Base-by-base conservation (phyloP, 352 stramenopile species). In the Phytophthora idaei region DNA sequence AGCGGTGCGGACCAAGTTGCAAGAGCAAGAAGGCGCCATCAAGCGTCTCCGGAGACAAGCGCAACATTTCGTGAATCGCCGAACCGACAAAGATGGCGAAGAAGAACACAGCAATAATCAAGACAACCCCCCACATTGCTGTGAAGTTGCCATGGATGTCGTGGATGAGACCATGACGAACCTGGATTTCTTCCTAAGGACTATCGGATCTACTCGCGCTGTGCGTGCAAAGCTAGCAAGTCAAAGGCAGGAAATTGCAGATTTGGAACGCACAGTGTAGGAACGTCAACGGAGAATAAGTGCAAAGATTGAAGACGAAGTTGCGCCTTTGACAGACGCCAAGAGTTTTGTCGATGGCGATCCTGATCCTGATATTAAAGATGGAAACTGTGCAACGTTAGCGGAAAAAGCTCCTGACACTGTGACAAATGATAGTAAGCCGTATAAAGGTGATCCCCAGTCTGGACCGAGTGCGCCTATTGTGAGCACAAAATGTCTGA, bases 121-220 rank as follows among this genome's bases (percentile, higher is more conserved):
- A n/a, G 12, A 21, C 12, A 21, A 45, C 10, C 4, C 39, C 10
- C 5, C 39, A 45, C 12, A 45, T n/a, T n/a, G 11, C 36, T 14
- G 5, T 28, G 45, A 34, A 17, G 12, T 42, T 42, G 36, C 9
- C 10, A n/a, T 8, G 27, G 6, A 52, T 17, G 17, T 7, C 4
- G 46, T 54, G 49, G 49, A 59, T 14, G 34, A 36, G 1, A 59
- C 17, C 17, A 50, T 58, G 48, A 21, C 5, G 12, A 32, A 66
- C 25, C 14, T 66, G 58, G 39, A 54, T 8, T 58, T 58, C 21
- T 59, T 66, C 31, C 8, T 66, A 1, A n/a, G 25, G 5, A 45
- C 12, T 1, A 56, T 37, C 17, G 59, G 59, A 11, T 67, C 59
- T 0, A 67, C 59, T 5, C 34, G 27, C 21, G 62, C 47, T 7